These are phyloP conservation scores for Phytophthora cryptogea DNA, from an alignment of 352 stramenopile species.

Conservation along the genomic window DNA sequence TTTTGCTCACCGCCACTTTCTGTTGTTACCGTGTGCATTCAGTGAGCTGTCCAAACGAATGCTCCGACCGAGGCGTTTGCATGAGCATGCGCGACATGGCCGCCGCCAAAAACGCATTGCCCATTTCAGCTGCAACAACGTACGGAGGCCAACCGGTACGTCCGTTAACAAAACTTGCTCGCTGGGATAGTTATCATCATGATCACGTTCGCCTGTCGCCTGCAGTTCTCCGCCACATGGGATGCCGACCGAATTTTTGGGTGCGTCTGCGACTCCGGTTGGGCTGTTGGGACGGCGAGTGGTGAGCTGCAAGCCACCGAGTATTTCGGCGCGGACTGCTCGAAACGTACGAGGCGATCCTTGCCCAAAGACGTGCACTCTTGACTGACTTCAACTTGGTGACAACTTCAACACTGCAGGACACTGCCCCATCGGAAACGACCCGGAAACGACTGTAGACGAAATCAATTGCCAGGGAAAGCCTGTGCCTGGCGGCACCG, in stretches of 20 bases:
- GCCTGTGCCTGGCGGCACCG: constrained; percentile 41
- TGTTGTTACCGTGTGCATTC: constrained; percentile 8
- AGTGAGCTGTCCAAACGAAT: constrained; percentile 77
- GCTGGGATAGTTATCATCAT: constrained; percentile 1
- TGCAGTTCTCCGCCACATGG: constrained; percentile 76
- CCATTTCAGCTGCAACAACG: constrained; percentile 67
- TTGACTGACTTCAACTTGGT: background rate
- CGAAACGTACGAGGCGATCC: constrained; percentile 47
- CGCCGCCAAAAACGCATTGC: constrained; percentile 53
- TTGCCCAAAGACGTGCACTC: constrained; percentile 2
- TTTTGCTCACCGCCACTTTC: background rate
- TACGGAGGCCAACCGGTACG: constrained; percentile 58
- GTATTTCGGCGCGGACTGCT: constrained; percentile 91
- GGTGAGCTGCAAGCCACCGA: constrained; percentile 84
- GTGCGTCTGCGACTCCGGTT: constrained; percentile 89
- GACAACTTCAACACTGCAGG: constrained; percentile 32
- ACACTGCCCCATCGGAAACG: constrained; percentile 83
- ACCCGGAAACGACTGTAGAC: constrained; percentile 66
- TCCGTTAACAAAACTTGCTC: constrained; percentile 8
- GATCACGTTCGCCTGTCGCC: background rate
- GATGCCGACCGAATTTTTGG: constrained; percentile 91
- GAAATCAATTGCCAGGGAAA: constrained; percentile 79
- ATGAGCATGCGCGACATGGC: constrained; percentile 87
- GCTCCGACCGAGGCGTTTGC: constrained; percentile 71
- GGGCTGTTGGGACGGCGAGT: constrained; percentile 74